Evolutionary conservation across 1,284 basidiomycete genomes (phyloP), one percentile per base, ranked within the genome.

Genomic region (Malassezia equina): DNA sequence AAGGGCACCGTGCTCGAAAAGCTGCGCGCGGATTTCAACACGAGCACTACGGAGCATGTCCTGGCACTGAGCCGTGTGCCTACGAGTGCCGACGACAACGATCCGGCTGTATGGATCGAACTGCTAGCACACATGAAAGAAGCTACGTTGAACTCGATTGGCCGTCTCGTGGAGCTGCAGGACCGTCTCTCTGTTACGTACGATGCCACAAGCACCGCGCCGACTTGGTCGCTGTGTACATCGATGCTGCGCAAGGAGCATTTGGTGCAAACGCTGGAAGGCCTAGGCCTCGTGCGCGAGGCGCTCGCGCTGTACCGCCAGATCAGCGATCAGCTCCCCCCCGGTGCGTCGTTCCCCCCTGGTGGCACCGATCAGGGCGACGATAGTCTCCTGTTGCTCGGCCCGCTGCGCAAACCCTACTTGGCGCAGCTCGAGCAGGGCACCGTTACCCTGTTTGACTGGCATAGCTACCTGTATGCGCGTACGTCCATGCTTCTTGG

Each of bases 391-490:
- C 84, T 89, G 2, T 78, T 95, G 25, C 79, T 95, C n/a, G 86
- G 86, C 12, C 78, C 83, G 2, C 78, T 78, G 27, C 85, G 84
- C 75, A 94, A 95, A 69, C 83, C 86, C 3, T 96, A 95, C 70
- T 81, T 86, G 7, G 86, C 90, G 52, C 79, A 94, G 50, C 89
- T 96, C 51, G 80, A 90, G n/a, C 82, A 84, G 12, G 91, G 90
- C 74, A 82, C 84, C 15, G 93, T 98, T 60, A 86, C 88, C 2
- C 81, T 96, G 7, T 95, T 96, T 70, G 94, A 98, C 76, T 86
- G 95, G 65, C 81, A 90, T 46, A 82, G 86, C 67, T 99, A 95
- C 73, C 79, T 98, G 17, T 85, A 96, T 58, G 84, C 89, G 5
- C 80, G 88, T 28, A 88, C 94, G 75, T 88, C 87, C 49, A 77